Evolutionary conservation across 2,329 filamentous ascomycete genomes (phyloP), one percentile per base, ranked within the genome.

Genomic region (Bipolaris zeicola): DNA sequence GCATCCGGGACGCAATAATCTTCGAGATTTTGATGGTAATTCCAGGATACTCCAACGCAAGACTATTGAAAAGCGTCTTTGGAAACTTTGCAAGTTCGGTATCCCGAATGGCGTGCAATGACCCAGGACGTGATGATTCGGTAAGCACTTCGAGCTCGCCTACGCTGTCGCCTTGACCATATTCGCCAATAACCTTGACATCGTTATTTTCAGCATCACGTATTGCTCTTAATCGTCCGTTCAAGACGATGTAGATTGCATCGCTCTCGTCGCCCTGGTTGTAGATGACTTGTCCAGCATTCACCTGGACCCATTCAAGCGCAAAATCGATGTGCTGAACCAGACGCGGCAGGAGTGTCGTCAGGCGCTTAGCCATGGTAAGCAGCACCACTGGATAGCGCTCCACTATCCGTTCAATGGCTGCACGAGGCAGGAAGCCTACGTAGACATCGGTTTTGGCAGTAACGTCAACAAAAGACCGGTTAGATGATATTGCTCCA

Each of bases 11-110:
- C 0, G 95, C 95, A 68, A 99, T 97, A 65, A 99, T 95, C 76
- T 98, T 99, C 1, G 95, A 98, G 26, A 99, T 96, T 76, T 98
- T 97, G 75, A 99, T 98, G 0, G 95, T 98, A 70, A 99, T 99
- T 41, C 92, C 96, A 5, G 95, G 95, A 70, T 99, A 95, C 71
- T 99, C 95, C 71, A 96, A 89, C 0, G 95, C 95, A 50, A 99
- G 85, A 71, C 95, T 99, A 80, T 99, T 99, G 82, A 99, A 99
- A 1, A 99, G 80, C 0, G 92, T 96, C 56, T 94, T 90, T 0
- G 95, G 95, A 58, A 99, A 96, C 68, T 96, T 98, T 56, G 96
- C 94, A 26, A 99, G 80, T 73, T 99, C 95, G 0, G 95, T 98
- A 63, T 98, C 95, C 55, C 95, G 90, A 66, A 99, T 99, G 5